A percentile compares a stretch with the other conserved stretches of the same genome.
Conservation (phyloP, 2,329 filamentous ascomycete species). For the Pseudogymnoascus destructans region DNA sequence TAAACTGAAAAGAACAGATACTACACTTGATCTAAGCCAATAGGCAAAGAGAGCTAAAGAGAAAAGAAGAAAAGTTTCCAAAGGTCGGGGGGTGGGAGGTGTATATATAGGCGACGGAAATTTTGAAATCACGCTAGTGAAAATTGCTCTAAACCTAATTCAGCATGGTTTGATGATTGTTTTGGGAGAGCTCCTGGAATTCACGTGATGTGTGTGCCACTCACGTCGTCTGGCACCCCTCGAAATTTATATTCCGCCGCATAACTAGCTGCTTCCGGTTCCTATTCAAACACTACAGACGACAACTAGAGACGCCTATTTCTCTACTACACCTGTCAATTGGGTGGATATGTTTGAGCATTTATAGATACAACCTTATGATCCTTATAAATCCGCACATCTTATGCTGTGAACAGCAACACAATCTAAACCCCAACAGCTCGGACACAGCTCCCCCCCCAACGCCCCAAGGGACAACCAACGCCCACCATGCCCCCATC, state of each 20-base stretch:
- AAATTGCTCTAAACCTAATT: background rate
- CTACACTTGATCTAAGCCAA: constrained; percentile 87
- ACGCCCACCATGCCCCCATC: background rate
- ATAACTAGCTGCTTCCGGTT: background rate
- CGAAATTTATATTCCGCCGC: background rate
- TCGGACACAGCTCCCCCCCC: background rate
- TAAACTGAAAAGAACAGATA: constrained; percentile 97
- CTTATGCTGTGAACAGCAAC: background rate
- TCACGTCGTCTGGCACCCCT: background rate
- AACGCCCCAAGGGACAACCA: background rate
- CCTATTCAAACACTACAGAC: background rate
- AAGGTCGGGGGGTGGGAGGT: no score
- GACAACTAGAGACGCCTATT: background rate
- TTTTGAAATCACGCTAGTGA: no score
- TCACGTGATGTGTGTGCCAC: background rate
- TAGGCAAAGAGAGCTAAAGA: constrained; percentile 42
- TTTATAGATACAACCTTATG: background rate
- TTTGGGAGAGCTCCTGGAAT: background rate
- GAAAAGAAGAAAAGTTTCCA: constrained; percentile 3
- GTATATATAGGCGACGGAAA: no score
- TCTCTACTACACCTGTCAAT: background rate
- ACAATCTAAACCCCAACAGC: background rate
- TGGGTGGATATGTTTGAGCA: background rate
- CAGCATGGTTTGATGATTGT: background rate
- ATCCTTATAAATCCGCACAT: background rate